Base-by-base conservation (phyloP, 2,329 filamentous ascomycete species). In the Aureobasidium uvarum region DNA sequence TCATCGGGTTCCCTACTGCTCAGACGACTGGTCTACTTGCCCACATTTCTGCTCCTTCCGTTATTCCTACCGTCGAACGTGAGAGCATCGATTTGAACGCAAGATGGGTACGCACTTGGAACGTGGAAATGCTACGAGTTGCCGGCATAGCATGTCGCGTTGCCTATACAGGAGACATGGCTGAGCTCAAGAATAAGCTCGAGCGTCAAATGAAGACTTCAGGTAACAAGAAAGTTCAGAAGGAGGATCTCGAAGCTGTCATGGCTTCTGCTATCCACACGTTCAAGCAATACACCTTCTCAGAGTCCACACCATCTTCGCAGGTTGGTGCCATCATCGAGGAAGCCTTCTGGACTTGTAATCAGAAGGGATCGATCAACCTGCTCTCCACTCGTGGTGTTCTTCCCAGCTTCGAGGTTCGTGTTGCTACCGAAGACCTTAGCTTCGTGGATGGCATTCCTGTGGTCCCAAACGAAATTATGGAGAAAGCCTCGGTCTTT, bases 71-170 rank as follows among this genome's bases (percentile, higher is more conserved):
- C 0, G 96, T 99, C 2, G 95, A 99, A 77, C 87, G 95, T 74
- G 95, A 99, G 75, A 95, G 92, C 63, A 96, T 99, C 66, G 95
- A 99, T 76, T 82, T 99, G 68, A 98, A 99, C 75, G 96, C 95
- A 18, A 87, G 93, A 65, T 96, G 92, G 82, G 94, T 99, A 18
- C 89, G 92, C 68, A 92, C 88, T 18, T 99, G 95, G 96, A 99
- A 99, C 72, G 83, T 91, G 25, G 95, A 98, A 74, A 91, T 99
- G 82, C 82, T 99, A 45, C 86, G 94, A 50, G 90, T 93, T 36
- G 91, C 94, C 20, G 95, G 95, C 46, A 92, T 99, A 69, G 88
- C 96, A 69, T 90, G 92, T 67, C 87, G 95, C 58, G 85, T 99
- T 68, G 91, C 92, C 1, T 99, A 96, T 78, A 83, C 87, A 11